phyloP scores from a whole-genome alignment of 305 asterid genomes.

The Solanum hybrid region DNA sequence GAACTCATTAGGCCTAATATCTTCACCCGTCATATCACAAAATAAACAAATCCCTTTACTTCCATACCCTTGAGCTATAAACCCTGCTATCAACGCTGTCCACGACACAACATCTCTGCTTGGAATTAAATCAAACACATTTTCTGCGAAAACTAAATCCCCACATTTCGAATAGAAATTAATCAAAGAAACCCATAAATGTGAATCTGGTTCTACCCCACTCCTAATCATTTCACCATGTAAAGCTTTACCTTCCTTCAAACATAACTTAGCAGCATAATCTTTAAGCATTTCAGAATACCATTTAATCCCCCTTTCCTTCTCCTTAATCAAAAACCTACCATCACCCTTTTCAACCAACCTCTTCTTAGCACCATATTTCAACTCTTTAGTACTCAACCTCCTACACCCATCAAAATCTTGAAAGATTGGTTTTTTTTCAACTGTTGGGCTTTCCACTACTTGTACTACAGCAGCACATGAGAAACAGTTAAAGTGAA shows the following conservation, averaged over 20 bases:
- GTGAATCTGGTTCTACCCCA: conserved; percentile 47
- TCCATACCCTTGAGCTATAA: conserved; percentile 61
- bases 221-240: conserved; percentile 55
- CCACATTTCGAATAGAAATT: conserved; percentile 71
- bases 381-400: conserved; percentile 8
- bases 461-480: conserved; percentile 20
- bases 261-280: conserved; percentile 33
- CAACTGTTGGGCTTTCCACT: conserved; percentile 8
- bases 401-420: not conserved
- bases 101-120: conserved; percentile 62
- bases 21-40: conserved; percentile 55
- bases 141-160: conserved; percentile 27
- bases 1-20: conserved; percentile 61
- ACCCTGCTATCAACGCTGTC: conserved; percentile 78
- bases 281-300: conserved; percentile 48
- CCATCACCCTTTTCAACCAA: conserved; percentile 1
- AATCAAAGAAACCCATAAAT: conserved; percentile 66
- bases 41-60: conserved; percentile 43
- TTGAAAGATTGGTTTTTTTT: conserved; percentile 9
- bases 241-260: conserved; percentile 49
- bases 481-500: conserved; percentile 13
- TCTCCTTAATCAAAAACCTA: conserved; percentile 8
- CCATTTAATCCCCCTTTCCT: conserved; percentile 32
- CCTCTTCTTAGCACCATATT: conserved; percentile 17
- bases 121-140: conserved; percentile 50